phyloP scores from a whole-genome alignment of 805 yeast species.

The Metschnikowia lachancei region DNA sequence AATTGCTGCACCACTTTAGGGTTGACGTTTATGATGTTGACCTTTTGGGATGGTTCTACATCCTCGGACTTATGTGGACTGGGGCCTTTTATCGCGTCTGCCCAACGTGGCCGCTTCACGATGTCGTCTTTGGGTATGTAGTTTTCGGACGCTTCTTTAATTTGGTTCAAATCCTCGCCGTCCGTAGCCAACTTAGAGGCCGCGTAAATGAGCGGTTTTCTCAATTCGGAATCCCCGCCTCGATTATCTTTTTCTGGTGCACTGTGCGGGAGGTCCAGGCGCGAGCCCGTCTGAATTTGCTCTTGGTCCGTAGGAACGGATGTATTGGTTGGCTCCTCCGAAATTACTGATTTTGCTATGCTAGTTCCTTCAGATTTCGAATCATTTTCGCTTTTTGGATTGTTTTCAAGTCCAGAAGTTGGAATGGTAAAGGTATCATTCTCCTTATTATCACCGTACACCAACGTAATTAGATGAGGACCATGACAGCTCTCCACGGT shows the following conservation, averaged over 20 bases:
- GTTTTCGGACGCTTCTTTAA: too few relatives aligned
- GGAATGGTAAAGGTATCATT: background rate
- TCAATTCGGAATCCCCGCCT: background rate
- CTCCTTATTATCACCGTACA: slow-evolving; percentile 13
- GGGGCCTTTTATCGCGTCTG: background rate
- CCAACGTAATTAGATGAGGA: slow-evolving; percentile 16
- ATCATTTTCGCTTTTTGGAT: background rate
- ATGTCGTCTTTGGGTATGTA: background rate
- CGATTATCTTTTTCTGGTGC: background rate
- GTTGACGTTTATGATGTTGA: background rate
- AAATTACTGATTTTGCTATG: background rate
- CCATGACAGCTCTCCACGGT: slow-evolving; percentile 8
- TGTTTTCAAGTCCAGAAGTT: background rate
- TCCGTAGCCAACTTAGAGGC: background rate
- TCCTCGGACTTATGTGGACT: background rate
- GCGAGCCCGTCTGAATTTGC: background rate
- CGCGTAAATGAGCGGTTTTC: background rate
- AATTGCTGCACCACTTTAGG: slow-evolving; percentile 6
- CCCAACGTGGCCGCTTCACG: slow-evolving; percentile 9
- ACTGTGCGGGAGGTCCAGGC: background rate
- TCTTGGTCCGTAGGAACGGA: background rate
- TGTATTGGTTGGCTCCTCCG: background rate
- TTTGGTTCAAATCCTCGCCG: too few relatives aligned
- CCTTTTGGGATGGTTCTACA: background rate
- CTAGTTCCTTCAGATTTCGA: background rate